Conservation (phyloP, 768 basidiomycete species). For the Paxillus involutus region DNA sequence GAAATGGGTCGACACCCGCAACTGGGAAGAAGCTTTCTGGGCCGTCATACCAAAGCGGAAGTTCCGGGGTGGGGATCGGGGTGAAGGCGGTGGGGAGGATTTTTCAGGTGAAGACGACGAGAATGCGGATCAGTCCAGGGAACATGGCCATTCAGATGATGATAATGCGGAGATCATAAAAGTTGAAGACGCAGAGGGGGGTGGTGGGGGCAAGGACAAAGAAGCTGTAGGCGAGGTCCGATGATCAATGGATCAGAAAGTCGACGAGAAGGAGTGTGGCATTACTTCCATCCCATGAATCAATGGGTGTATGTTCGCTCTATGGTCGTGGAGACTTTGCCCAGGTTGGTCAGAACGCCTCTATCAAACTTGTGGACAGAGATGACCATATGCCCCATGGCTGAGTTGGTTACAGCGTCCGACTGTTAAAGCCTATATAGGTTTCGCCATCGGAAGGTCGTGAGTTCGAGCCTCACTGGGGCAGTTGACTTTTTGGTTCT, state of each 20-base stretch:
- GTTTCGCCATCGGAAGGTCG: constrained; percentile 44
- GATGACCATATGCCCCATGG: constrained; percentile 41
- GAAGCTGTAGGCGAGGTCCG: background rate
- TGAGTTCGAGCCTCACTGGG: constrained; percentile 56
- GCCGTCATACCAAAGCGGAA: constrained; percentile 93
- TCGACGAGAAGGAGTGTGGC: background rate
- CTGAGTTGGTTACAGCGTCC: constrained; percentile 53
- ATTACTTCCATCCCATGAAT: too few species aligned
- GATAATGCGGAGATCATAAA: background rate
- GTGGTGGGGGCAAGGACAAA: background rate
- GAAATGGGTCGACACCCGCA: constrained; percentile 80
- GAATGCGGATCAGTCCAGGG: background rate
- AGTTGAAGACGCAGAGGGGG: background rate
- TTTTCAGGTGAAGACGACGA: constrained; percentile 7
- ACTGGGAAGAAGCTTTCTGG: constrained; percentile 87
- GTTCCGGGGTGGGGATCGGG: constrained; percentile 46
- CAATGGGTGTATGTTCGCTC: too few species aligned
- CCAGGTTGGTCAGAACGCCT: too few species aligned
- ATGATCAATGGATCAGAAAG: background rate
- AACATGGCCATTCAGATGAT: background rate
- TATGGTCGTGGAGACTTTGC: too few species aligned
- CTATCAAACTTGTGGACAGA: background rate
- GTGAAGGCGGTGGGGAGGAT: constrained; percentile 13
- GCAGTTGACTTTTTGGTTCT: constrained; percentile 27
- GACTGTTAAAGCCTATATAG: constrained; percentile 35